These are phyloP conservation scores for Sedum album DNA, from an alignment of 164 flowering plant species.

Conservation along the genomic window DNA sequence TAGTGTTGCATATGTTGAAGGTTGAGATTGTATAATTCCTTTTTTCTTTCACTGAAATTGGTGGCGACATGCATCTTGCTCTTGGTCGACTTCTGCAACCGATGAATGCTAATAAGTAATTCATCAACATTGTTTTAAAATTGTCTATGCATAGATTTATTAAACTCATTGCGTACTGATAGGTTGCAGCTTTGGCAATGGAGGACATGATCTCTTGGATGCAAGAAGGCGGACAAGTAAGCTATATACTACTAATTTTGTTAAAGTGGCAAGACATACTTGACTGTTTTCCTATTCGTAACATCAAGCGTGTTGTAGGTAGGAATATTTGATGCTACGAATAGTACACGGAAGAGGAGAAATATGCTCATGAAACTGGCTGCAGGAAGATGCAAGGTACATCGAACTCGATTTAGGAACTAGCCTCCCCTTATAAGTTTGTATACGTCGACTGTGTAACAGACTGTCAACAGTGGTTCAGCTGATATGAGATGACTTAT, in stretches of 20 bases:
- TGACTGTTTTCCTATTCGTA: conserved; percentile 2
- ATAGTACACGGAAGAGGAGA: conserved; percentile 71
- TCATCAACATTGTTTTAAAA: conserved; percentile 21
- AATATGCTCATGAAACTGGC: conserved; percentile 99
- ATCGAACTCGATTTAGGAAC: not conserved
- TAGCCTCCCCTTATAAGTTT: not conserved
- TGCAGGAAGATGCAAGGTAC: conserved; percentile 97
- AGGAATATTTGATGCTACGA: conserved; percentile 98
- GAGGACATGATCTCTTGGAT: conserved; percentile 98
- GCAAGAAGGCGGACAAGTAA: conserved; percentile 99
- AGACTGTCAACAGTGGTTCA: not conserved
- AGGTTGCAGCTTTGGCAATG: conserved; percentile 99
- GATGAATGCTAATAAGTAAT: not conserved
- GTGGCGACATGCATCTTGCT: not conserved
- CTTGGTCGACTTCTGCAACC: not conserved
- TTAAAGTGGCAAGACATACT: not conserved
- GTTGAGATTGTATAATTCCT: not conserved
- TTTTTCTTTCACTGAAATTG: not conserved
- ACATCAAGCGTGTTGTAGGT: conserved; percentile 42
- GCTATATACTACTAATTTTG: conserved; percentile 7
- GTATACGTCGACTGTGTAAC: not conserved
- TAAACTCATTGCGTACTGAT: conserved; percentile 37
- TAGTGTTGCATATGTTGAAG: not conserved
- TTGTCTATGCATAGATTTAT: conserved; percentile 46
- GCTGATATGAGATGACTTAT: not conserved